phyloP scores from a whole-genome alignment of 495 filamentous ascomycete species.

The Trichocladium uniseriatum region DNA sequence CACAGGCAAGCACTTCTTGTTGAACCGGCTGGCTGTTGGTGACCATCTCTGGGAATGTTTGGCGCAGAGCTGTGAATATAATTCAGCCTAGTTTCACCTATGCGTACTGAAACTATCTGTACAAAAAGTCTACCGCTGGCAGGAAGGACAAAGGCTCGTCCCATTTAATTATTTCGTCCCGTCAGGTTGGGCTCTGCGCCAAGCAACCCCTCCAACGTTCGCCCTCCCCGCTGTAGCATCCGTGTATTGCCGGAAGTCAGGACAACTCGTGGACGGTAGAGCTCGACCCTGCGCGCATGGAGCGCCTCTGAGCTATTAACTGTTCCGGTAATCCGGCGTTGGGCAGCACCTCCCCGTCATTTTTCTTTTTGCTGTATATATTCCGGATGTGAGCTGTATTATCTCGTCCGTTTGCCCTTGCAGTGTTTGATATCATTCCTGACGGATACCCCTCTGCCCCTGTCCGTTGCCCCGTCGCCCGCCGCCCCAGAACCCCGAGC shows the following conservation, averaged over 20 bases:
- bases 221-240: constrained; percentile 11
- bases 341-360: neutral
- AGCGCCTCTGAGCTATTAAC: constrained; percentile 4
- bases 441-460: neutral
- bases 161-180: too few relatives aligned
- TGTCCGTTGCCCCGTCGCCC: neutral
- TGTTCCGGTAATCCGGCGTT: neutral
- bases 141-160: too few relatives aligned
- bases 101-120: too few relatives aligned
- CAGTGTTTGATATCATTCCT: neutral
- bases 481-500: neutral
- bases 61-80: too few relatives aligned
- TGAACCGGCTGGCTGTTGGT: too few relatives aligned
- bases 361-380: too few relatives aligned
- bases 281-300: constrained; percentile 2
- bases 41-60: too few relatives aligned
- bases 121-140: too few relatives aligned
- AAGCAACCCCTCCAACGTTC: constrained; percentile 3
- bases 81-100: too few relatives aligned
- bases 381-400: too few relatives aligned
- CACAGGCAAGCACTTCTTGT: too few relatives aligned
- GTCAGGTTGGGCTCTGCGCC: too few relatives aligned
- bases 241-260: constrained; percentile 4
- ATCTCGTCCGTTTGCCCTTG: neutral
- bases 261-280: neutral